A percentile compares a stretch with the other conserved stretches of the same genome.
These are phyloP conservation scores for Saturnispora ahearnii DNA, from an alignment of 805 yeast species.

Conservation along the genomic window DNA sequence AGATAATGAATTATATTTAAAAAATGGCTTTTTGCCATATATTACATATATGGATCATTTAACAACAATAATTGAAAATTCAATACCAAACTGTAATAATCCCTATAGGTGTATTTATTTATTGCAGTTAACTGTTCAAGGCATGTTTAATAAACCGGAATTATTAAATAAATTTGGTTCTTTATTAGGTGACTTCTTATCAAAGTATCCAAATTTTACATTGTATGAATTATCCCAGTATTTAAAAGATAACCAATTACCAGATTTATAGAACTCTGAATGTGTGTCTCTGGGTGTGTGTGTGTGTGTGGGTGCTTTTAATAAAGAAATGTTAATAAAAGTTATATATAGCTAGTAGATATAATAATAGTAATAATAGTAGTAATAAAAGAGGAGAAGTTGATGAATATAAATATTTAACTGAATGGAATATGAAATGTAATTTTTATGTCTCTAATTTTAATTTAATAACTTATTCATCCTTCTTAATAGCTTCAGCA, in stretches of 20 bases:
- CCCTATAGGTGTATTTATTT: slow-evolving; percentile 8
- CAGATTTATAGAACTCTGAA: neutral
- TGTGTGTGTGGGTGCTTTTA: no score
- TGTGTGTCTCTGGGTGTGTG: no score
- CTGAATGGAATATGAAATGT: neutral
- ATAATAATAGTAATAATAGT: neutral
- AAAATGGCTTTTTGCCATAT: slow-evolving; percentile 9
- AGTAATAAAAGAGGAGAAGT: neutral
- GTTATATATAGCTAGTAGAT: neutral
- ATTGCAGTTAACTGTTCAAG: slow-evolving; percentile 5
- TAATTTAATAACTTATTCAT: slow-evolving; percentile 13
- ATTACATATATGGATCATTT: slow-evolving; percentile 12
- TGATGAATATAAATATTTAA: neutral
- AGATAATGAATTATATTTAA: slow-evolving; percentile 1
- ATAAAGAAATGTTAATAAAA: neutral
- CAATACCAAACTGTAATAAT: slow-evolving; percentile 7
- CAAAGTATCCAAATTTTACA: slow-evolving; percentile 9
- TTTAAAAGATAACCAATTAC: slow-evolving; percentile 6
- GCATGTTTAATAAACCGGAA: slow-evolving; percentile 6
- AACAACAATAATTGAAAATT: slow-evolving; percentile 1
- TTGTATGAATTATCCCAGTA: slow-evolving; percentile 8
- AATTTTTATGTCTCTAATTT: neutral
- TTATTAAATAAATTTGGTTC: slow-evolving; percentile 1
- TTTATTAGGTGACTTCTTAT: slow-evolving; percentile 7
- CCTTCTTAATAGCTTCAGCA: slow-evolving; percentile 27